These are phyloP conservation scores for Euptelea pleiosperma DNA, from an alignment of 164 flowering plant genomes.

Conservation along the genomic window DNA sequence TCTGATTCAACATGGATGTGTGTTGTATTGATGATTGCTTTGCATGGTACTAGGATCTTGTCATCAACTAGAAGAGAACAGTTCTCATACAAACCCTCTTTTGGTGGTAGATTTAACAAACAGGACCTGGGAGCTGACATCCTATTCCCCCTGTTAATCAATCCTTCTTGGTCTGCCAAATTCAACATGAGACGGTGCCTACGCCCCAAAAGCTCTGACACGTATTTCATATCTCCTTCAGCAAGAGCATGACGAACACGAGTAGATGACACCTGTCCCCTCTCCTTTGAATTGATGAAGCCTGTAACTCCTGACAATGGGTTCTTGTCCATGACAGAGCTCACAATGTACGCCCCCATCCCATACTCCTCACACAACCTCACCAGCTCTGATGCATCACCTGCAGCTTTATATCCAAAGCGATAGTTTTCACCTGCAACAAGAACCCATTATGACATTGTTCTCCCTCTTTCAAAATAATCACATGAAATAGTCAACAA, in stretches of 20 bases:
- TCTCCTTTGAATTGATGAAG: conserved; percentile 42
- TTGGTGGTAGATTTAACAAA: conserved; percentile 75
- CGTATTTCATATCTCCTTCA: conserved; percentile 73
- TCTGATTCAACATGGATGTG: conserved; percentile 54
- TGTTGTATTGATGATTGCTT: conserved; percentile 47
- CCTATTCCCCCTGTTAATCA: conserved; percentile 17
- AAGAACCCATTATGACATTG: conserved; percentile 4
- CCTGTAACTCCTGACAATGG: conserved; percentile 25
- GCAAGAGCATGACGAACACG: conserved; percentile 87
- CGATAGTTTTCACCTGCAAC: conserved; percentile 83
- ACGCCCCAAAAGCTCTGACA: conserved; percentile 84
- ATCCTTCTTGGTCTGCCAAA: conserved; percentile 24
- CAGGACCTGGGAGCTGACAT: conserved; percentile 55
- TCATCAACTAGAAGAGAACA: conserved; percentile 49
- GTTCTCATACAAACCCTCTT: conserved; percentile 64
- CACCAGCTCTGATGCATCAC: conserved; percentile 71
- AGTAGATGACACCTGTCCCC: conserved; percentile 93
- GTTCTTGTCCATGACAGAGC: conserved; percentile 79
- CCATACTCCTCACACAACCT: conserved; percentile 71
- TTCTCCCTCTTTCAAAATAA: background rate
- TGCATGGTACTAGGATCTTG: conserved; percentile 42
- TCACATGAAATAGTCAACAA: background rate
- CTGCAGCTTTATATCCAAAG: conserved; percentile 94
- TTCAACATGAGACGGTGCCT: conserved; percentile 62
- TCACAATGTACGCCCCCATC: conserved; percentile 66